These are phyloP conservation scores for Avicennia marina DNA, from an alignment of 257 asterid genomes.

Conservation along the genomic window DNA sequence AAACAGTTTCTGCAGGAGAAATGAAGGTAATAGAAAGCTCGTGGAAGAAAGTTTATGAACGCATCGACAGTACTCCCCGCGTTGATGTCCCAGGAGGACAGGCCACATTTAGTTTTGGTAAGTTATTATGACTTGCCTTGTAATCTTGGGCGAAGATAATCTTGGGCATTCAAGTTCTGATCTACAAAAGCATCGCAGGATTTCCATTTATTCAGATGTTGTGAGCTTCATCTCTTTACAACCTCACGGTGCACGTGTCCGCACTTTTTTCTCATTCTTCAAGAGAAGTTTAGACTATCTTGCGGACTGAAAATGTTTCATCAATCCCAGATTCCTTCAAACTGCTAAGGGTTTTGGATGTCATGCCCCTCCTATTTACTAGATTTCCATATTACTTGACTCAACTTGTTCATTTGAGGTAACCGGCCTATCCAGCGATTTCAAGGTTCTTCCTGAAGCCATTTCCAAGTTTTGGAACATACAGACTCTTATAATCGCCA, in stretches of 20 bases:
- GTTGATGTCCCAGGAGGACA: too few species aligned
- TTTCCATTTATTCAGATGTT: slow-evolving; percentile 18
- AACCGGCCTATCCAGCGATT: slow-evolving; percentile 16
- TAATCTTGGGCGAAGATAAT: neutral
- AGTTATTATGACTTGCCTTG: slow-evolving; percentile 6
- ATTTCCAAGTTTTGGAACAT: slow-evolving; percentile 22
- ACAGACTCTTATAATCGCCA: slow-evolving; percentile 23
- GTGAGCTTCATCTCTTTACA: neutral
- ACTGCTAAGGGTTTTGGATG: slow-evolving; percentile 25
- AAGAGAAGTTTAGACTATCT: neutral
- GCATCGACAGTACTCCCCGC: neutral
- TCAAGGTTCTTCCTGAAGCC: slow-evolving; percentile 15
- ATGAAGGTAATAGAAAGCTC: neutral
- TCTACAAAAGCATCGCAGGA: neutral
- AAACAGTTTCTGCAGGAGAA: neutral
- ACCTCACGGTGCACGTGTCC: slow-evolving; percentile 5
- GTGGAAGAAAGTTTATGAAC: neutral
- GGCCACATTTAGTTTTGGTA: too few species aligned
- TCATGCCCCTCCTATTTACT: slow-evolving; percentile 4
- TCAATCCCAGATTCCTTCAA: slow-evolving; percentile 10
- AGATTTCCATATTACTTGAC: neutral
- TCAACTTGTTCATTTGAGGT: slow-evolving; percentile 14
- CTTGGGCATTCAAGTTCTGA: neutral
- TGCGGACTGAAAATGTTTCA: neutral
- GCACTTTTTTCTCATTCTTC: slow-evolving; percentile 18